Evolutionary conservation across 495 filamentous ascomycete genomes (phyloP).

Genomic region (Penicillium paxilli): DNA sequence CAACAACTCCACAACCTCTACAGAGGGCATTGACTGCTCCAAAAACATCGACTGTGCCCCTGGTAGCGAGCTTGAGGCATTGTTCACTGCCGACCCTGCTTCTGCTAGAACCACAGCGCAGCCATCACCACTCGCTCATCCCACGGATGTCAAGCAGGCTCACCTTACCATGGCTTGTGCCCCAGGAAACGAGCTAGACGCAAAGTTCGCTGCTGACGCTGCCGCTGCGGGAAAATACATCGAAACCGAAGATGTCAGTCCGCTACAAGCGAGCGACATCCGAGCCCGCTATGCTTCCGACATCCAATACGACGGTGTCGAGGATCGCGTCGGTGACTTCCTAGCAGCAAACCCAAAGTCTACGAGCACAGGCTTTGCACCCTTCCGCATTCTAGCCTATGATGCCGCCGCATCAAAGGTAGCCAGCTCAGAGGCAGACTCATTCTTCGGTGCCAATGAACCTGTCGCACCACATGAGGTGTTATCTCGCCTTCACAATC

Average conservation of each 20-base stretch:
- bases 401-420: constrained; percentile 64
- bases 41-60: constrained; percentile 5
- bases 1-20: neutral
- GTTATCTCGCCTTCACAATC: constrained; percentile 65
- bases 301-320: constrained; percentile 32
- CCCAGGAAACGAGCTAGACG: constrained; percentile 15
- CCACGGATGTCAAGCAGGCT: neutral
- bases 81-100: constrained; percentile 4
- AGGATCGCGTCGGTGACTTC: constrained; percentile 19
- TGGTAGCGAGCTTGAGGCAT: constrained; percentile 12
- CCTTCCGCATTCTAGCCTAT: constrained; percentile 74
- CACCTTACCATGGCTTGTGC: constrained; percentile 1
- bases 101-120: neutral
- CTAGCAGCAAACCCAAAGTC: constrained; percentile 1
- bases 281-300: constrained; percentile 39
- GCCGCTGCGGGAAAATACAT: constrained; percentile 2
- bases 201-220: constrained; percentile 4
- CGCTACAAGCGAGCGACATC: constrained; percentile 50
- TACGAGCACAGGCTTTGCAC: constrained; percentile 23
- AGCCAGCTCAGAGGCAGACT: constrained; percentile 61
- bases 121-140: neutral
- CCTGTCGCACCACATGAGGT: constrained; percentile 59
- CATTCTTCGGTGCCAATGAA: constrained; percentile 45
- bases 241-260: constrained; percentile 40
- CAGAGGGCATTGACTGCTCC: neutral